Evolutionary conservation across 2,329 filamentous ascomycete species (phyloP).

Genomic region (Fusarium sp.): DNA sequence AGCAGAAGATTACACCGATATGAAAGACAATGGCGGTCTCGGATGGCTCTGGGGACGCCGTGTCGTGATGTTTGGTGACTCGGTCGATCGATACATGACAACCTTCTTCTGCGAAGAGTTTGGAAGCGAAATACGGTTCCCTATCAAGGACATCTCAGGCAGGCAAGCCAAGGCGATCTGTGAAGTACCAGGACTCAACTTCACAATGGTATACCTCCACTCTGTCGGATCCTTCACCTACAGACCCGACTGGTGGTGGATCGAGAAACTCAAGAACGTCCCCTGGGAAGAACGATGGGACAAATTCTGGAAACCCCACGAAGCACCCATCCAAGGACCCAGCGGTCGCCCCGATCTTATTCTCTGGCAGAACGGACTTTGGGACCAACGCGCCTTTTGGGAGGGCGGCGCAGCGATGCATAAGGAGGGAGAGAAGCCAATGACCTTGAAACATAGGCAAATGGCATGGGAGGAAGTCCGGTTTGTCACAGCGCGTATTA

Average conservation of each 20-base stretch:
- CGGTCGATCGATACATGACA: constrained; percentile 39
- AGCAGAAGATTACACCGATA: constrained; percentile 15
- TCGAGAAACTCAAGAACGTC: constrained; percentile 33
- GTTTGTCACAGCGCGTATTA: constrained; percentile 36
- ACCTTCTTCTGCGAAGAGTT: constrained; percentile 39
- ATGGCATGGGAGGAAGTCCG: constrained; percentile 40
- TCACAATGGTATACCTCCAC: constrained; percentile 29
- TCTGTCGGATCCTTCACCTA: constrained; percentile 38
- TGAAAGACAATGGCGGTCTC: constrained; percentile 27
- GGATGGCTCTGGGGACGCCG: constrained; percentile 41
- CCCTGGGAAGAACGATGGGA: constrained; percentile 37
- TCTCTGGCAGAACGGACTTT: constrained; percentile 39
- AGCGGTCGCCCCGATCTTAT: constrained; percentile 30
- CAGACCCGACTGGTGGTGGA: constrained; percentile 43
- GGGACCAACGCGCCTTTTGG: constrained; percentile 40
- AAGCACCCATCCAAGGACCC: constrained; percentile 32
- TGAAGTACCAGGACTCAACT: constrained; percentile 26
- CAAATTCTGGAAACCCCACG: constrained; percentile 31
- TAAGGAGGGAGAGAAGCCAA: background rate
- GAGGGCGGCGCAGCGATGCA: constrained; percentile 25
- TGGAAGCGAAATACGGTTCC: constrained; percentile 10
- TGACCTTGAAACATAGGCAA: constrained; percentile 23
- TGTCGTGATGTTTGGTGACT: constrained; percentile 40
- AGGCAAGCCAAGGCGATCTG: constrained; percentile 26
- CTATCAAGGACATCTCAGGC: constrained; percentile 20